Conservation (phyloP, 139 green algal species). For the Tetraselmis chui region DNA sequence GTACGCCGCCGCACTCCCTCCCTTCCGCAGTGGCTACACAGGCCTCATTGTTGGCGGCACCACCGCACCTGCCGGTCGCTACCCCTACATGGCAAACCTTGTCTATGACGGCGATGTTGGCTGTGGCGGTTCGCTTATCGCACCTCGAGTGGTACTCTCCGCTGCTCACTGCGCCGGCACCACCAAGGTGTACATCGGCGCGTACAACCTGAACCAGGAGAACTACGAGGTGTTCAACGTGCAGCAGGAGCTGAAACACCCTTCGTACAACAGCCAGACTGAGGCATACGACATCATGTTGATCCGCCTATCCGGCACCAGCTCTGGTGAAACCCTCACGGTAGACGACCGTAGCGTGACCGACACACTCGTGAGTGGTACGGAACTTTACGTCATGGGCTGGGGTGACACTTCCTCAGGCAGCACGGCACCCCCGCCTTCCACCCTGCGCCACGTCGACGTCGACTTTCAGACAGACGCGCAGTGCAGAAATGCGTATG, state of each 20-base stretch:
- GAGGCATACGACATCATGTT: neutral
- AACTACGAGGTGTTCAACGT: neutral
- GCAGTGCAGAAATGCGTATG: neutral
- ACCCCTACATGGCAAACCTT: neutral
- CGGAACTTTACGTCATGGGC: neutral
- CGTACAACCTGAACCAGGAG: neutral
- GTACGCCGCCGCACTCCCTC: too few relatives aligned
- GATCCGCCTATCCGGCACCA: neutral
- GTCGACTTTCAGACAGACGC: neutral
- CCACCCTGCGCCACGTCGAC: neutral
- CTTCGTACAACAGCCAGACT: neutral
- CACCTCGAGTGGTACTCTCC: neutral
- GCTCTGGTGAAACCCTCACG: neutral
- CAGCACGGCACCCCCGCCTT: too few relatives aligned
- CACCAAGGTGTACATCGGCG: neutral
- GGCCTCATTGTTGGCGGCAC: neutral
- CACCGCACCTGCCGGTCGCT: neutral
- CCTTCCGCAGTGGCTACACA: too few relatives aligned
- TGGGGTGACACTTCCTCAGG: neutral
- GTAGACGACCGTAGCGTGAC: neutral
- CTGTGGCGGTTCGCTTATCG: neutral
- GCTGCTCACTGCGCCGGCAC: neutral
- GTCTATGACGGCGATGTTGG: neutral
- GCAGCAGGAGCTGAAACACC: neutral
- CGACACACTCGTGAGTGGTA: neutral